These are phyloP conservation scores for Tanacetum coccineum DNA, from an alignment of 129 eudicot species.

Conservation along the genomic window DNA sequence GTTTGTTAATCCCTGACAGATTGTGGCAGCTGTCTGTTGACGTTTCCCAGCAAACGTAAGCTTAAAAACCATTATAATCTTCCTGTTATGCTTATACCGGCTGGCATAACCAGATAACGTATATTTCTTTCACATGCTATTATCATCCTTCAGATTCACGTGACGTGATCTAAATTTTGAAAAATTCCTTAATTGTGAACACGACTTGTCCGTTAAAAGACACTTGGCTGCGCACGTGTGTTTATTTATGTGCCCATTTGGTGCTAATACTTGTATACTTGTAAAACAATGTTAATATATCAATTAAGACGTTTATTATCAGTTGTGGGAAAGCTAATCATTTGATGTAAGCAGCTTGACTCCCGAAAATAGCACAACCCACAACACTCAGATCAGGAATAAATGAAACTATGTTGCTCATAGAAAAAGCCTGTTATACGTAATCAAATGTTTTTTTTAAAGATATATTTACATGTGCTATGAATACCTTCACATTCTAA, in stretches of 20 bases:
- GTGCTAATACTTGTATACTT: background rate
- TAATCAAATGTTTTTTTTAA: too few relatives aligned
- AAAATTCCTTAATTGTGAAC: constrained; percentile 11
- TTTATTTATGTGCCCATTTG: background rate
- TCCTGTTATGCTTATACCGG: constrained; percentile 1
- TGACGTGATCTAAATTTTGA: background rate
- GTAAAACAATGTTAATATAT: background rate
- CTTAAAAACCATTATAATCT: background rate
- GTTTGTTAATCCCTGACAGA: background rate
- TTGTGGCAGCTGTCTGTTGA: constrained; percentile 16
- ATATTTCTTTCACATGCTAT: constrained; percentile 1
- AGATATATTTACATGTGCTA: too few relatives aligned
- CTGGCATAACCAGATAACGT: constrained; percentile 8
- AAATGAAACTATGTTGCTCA: too few relatives aligned
- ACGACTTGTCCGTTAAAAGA: background rate
- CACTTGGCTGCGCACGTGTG: background rate
- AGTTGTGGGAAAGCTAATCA: too few relatives aligned
- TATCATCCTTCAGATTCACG: background rate
- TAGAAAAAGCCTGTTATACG: too few relatives aligned
- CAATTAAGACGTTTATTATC: too few relatives aligned
- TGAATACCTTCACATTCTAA: too few relatives aligned
- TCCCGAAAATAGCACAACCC: too few relatives aligned
- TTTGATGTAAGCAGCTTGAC: background rate
- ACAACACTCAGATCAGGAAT: too few relatives aligned
- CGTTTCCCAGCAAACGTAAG: constrained; percentile 1